Conservation (phyloP, 192 early-diverging fungal genomes). For the Entomortierella lignicola region DNA sequence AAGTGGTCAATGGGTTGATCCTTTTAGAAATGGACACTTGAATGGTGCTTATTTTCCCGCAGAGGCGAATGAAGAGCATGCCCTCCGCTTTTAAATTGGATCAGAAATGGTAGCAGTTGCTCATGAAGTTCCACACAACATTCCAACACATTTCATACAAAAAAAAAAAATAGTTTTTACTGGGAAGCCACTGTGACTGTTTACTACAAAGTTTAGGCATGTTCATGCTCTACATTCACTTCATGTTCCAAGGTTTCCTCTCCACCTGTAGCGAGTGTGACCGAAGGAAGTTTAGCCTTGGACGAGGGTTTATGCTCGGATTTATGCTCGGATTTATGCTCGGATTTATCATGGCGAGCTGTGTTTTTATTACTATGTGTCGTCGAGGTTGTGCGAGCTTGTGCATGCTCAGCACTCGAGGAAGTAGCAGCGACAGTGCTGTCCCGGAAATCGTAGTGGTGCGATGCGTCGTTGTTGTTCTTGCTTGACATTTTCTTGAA, state of each 20-base stretch:
- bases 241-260: conserved; percentile 44
- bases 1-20: background rate
- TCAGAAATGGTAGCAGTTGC: background rate
- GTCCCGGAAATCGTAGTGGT: conserved; percentile 32
- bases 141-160: background rate
- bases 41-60: conserved; percentile 14
- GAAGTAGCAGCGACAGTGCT: conserved; percentile 21
- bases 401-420: background rate
- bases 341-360: background rate
- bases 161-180: background rate
- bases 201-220: background rate
- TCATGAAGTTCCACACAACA: background rate
- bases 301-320: background rate
- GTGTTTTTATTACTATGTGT: background rate
- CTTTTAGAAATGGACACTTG: conserved; percentile 5
- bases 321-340: background rate
- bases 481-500: conserved; percentile 24
- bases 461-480: background rate
- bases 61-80: conserved; percentile 24
- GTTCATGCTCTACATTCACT: conserved; percentile 24
- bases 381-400: conserved; percentile 5
- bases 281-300: conserved; percentile 9
- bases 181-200: background rate
- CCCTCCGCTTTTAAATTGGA: conserved; percentile 2
- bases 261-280: conserved; percentile 23